Conservation (phyloP, 352 stramenopile species). For the Achlya hypogyna region DNA sequence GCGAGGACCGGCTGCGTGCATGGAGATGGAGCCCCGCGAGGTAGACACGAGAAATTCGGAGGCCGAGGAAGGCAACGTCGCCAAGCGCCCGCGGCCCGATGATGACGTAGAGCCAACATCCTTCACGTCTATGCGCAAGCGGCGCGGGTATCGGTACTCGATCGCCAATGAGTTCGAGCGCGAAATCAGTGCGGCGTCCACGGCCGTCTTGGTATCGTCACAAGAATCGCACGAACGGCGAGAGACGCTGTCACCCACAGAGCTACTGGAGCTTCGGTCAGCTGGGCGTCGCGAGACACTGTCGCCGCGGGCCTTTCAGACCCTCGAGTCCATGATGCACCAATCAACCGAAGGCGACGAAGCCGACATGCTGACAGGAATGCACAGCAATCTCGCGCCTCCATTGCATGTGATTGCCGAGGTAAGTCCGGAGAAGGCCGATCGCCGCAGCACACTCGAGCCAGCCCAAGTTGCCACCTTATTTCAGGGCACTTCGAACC, state of each 20-base stretch:
- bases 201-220: background rate
- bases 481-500: background rate
- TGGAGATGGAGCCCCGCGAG: background rate
- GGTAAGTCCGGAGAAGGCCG: background rate
- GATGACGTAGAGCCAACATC: background rate
- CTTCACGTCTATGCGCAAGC: background rate
- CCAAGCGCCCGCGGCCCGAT: background rate
- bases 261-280: background rate
- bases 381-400: background rate
- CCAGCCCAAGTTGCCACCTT: background rate
- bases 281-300: background rate
- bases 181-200: conserved; percentile 2
- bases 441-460: background rate
- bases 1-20: background rate
- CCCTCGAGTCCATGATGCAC: background rate
- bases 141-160: conserved; percentile 12
- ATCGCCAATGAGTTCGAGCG: conserved; percentile 19
- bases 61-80: background rate
- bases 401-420: background rate
- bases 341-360: background rate
- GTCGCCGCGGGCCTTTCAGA: background rate
- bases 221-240: background rate
- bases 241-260: background rate
- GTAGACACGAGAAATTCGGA: background rate
- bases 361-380: background rate